Base-by-base conservation (phyloP, 352 stramenopile genomes). In the Globisporangium yorkense region DNA sequence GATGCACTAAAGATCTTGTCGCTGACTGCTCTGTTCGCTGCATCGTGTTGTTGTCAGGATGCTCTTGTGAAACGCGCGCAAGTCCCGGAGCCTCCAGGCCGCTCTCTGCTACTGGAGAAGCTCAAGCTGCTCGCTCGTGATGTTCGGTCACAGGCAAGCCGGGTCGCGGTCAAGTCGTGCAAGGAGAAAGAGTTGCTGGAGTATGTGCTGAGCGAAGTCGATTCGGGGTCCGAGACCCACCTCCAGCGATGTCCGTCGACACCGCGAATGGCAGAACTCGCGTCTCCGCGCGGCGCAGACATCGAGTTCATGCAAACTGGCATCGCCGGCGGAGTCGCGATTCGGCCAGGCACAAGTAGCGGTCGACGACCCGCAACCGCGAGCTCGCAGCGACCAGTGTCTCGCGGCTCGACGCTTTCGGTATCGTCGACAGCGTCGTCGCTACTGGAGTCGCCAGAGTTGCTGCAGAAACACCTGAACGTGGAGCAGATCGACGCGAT, bases 401-500 rank as follows among this genome's bases (percentile, higher is more conserved):
- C 80, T 2, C 67, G 83, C 53, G 75, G 79, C 9, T 93, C 83
- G 7, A 89, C 81, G 24, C 56, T 80, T 31, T 93, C 77, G 0
- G 51, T 74, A 15, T 79, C 74, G 0, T 90, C 80, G 2, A 72
- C 80, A 51, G 37, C 56, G 20, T 78, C 77, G 8, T 73, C 80
- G 43, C 59, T 89, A 12, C 56, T 93, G 0, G 80, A 93, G 40
- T 80, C 61, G 3, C 65, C 74, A 3, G 68, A 83, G 68, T 77
- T 90, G 40, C 37, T 43, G 3, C 70, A 78, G 13, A 68, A 68
- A 24, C 59, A 65, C 20, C 56, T 89, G 37, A 88, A 86, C 40
- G 67, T 93, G n/a, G 70, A 88, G 18, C 74, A 87, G 52, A 88
- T 93, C 51, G 80, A 93, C 50, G 72, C 71, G 6, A 83, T 91